Conservation (phyloP, 768 basidiomycete genomes). For the Chlorophyllum brunneum region DNA sequence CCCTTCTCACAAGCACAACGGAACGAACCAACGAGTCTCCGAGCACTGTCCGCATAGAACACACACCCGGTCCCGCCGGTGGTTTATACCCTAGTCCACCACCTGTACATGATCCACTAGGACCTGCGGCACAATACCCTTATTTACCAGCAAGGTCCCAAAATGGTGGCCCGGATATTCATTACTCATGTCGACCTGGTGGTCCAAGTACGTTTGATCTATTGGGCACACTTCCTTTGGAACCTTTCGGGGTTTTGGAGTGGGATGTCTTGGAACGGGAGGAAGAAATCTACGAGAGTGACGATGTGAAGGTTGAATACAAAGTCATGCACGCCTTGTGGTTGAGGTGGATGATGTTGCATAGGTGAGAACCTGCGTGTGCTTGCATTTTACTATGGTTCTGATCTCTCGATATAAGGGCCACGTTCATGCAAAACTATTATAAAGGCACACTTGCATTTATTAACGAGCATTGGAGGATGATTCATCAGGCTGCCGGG, state of each 20-base stretch:
- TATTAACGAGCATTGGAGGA: slow-evolving; percentile 55
- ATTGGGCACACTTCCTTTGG: slow-evolving; percentile 53
- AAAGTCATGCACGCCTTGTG: slow-evolving; percentile 80
- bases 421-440: slow-evolving; percentile 53
- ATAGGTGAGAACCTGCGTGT: slow-evolving; percentile 37
- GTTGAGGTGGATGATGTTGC: slow-evolving; percentile 68
- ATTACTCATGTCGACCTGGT: slow-evolving; percentile 61
- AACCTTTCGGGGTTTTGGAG: slow-evolving; percentile 58
- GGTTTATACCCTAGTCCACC: slow-evolving; percentile 35
- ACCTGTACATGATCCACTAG: slow-evolving; percentile 39
- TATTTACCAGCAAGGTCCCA: slow-evolving; percentile 49
- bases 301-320: slow-evolving; percentile 69
- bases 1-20: slow-evolving; percentile 9
- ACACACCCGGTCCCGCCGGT: slow-evolving; percentile 10
- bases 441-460: slow-evolving; percentile 50
- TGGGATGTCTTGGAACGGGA: slow-evolving; percentile 73
- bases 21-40: slow-evolving; percentile 9
- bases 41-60: slow-evolving; percentile 6
- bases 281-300: slow-evolving; percentile 71
- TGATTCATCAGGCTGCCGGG: slow-evolving; percentile 70
- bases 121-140: slow-evolving; percentile 47
- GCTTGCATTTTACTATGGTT: neutral
- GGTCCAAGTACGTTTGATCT: slow-evolving; percentile 66
- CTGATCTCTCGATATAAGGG: slow-evolving; percentile 27
- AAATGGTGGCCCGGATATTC: slow-evolving; percentile 42